Base-by-base conservation (phyloP, 345 rosid species). In the Erucastrum elatum region DNA sequence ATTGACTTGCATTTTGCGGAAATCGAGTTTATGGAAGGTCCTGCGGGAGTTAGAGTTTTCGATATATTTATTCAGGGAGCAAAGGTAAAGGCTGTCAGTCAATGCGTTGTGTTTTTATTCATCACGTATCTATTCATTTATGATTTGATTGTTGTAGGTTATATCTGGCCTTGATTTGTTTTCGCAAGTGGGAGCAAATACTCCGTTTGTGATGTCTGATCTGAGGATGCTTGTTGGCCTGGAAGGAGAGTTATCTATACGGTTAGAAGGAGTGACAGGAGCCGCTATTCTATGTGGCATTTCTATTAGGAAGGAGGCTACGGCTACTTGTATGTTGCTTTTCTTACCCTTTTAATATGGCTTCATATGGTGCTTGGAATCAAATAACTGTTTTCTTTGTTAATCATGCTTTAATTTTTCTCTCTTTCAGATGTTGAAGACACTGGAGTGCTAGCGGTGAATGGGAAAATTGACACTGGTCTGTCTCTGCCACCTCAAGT, bases 241-340 rank as follows among this genome's bases (percentile, higher is more conserved):
- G 8, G 84, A 76, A 34, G 86, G 81, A 30, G 87, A 82, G 64
- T 82, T 88, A 67, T 64, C 80, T 56, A 83, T 88, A 75, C 86
- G 90, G 59, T 87, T 88, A 77, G 86, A 88, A 82, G 90, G 92
- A 60, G 83, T 85, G 51, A 80, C 66, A 3, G 86, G 89, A 75
- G 82, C 75, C 13, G 88, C 90, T 59, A 81, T 84, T 79, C 72
- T 86, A 26, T 82, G 81, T 71, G 91, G 89, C 74, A 72, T 88
- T 79, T 82, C 89, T 31, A 64, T 88, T 5, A 77, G 79, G 55
- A 85, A 82, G 84, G 85, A 81, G 61, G 49, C 77, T 58, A 76
- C 76, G 27, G 58, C 77, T 75, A 44, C 77, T 81, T 76, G 92
- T 84, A 82, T 59, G 78, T 77, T 72, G 6, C 26, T 66, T 76